phyloP scores from a whole-genome alignment of 1,284 basidiomycete species.

The Pseudozyma sp. region DNA sequence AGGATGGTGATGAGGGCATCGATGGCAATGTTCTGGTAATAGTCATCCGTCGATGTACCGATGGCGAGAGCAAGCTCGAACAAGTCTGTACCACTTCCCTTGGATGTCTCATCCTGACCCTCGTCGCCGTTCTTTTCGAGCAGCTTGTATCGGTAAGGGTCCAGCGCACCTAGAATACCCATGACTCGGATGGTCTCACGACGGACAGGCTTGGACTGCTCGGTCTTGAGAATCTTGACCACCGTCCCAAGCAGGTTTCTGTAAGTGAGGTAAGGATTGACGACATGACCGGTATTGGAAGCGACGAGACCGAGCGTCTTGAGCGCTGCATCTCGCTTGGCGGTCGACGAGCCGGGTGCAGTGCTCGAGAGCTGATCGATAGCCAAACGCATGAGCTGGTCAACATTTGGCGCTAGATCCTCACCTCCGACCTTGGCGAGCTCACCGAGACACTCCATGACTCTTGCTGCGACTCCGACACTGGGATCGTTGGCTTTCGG shows the following conservation, averaged over 20 bases:
- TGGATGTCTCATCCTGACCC: conserved; percentile 72
- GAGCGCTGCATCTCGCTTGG: conserved; percentile 85
- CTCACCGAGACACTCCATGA: conserved; percentile 94
- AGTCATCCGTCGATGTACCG: conserved; percentile 78
- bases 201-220: conserved; percentile 77
- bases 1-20: conserved; percentile 87
- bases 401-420: conserved; percentile 84
- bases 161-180: conserved; percentile 95
- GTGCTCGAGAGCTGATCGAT: conserved; percentile 85
- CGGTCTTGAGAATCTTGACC: conserved; percentile 86
- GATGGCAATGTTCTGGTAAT: conserved; percentile 97
- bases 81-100: conserved; percentile 73
- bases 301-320: conserved; percentile 94
- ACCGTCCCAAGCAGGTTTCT: conserved; percentile 89
- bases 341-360: conserved; percentile 48
- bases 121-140: conserved; percentile 83
- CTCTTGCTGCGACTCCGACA: conserved; percentile 88
- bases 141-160: conserved; percentile 89
- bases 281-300: conserved; percentile 94
- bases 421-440: conserved; percentile 93
- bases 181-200: conserved; percentile 92
- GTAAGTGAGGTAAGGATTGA: conserved; percentile 88
- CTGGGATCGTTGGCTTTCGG: conserved; percentile 87
- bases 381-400: conserved; percentile 89
- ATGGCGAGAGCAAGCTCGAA: conserved; percentile 73